These are phyloP conservation scores for Cladosporium phlei DNA, from an alignment of 2,329 filamentous ascomycete genomes.

Conservation along the genomic window DNA sequence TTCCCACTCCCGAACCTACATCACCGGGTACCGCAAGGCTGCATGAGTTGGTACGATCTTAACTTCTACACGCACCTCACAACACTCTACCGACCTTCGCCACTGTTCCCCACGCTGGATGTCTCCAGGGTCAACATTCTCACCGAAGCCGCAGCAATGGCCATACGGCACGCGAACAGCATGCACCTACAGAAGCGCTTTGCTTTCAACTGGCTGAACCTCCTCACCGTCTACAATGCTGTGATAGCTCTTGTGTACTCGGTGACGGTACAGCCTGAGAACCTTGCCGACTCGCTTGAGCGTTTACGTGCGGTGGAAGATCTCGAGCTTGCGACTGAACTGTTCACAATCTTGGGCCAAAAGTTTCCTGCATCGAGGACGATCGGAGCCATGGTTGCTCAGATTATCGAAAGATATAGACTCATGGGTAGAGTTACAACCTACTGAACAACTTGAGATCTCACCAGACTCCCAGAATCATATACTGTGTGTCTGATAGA, in stretches of 20 bases:
- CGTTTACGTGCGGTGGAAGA: conserved; percentile 17
- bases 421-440: not conserved
- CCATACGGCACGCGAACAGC: conserved; percentile 16
- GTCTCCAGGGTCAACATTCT: conserved; percentile 35
- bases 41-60: conserved; percentile 44
- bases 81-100: conserved; percentile 44
- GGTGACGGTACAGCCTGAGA: conserved; percentile 37
- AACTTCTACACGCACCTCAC: conserved; percentile 47
- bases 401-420: conserved; percentile 7
- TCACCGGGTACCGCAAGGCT: conserved; percentile 39
- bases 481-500: no score
- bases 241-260: conserved; percentile 43
- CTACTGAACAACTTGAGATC: not conserved
- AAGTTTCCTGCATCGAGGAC: conserved; percentile 3
- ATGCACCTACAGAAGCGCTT: conserved; percentile 41
- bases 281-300: conserved; percentile 14
- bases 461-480: not conserved
- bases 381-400: conserved; percentile 1
- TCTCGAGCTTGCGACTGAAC: conserved; percentile 10
- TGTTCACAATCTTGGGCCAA: not conserved
- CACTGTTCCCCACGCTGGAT: conserved; percentile 38
- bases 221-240: conserved; percentile 40
- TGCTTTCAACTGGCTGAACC: conserved; percentile 41
- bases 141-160: conserved; percentile 32
- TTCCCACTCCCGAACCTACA: conserved; percentile 20